Conservation (phyloP, 1,284 basidiomycete genomes). For the Ustilago vetiveriae region DNA sequence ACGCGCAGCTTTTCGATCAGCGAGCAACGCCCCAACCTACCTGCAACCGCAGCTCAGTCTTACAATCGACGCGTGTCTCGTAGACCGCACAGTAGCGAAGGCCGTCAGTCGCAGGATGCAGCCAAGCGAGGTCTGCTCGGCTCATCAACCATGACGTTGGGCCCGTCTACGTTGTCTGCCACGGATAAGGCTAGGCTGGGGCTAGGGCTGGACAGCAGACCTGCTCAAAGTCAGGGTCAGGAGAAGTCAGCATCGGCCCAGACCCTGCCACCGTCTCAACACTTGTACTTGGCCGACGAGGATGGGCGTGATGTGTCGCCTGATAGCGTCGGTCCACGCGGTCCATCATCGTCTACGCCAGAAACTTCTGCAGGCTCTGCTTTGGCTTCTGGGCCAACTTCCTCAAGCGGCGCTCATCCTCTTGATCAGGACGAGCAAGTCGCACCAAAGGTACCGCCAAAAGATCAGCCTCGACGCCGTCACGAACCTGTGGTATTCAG, state of each 20-base stretch:
- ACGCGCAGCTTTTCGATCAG: constrained; percentile 27
- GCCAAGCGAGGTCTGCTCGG: constrained; percentile 7
- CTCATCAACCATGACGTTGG: constrained; percentile 1
- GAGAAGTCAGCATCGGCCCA: not conserved
- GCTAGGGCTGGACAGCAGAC: constrained; percentile 5
- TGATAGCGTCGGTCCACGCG: not conserved
- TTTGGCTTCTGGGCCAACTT: not conserved
- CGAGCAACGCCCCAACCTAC: constrained; percentile 26
- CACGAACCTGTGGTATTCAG: constrained; percentile 12
- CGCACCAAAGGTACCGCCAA: constrained; percentile 16
- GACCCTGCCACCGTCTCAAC: not conserved
- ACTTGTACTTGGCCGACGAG: not conserved
- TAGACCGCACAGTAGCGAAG: constrained; percentile 47
- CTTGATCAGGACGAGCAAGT: not conserved
- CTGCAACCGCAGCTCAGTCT: constrained; percentile 37
- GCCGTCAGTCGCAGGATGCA: constrained; percentile 24
- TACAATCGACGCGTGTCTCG: constrained; percentile 36
- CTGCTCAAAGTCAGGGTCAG: not conserved
- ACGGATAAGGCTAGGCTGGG: constrained; percentile 12
- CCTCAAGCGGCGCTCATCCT: not conserved
- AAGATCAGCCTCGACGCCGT: constrained; percentile 20
- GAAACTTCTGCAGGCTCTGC: not conserved
- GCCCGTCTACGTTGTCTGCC: constrained; percentile 7
- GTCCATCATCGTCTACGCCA: constrained; percentile 8
- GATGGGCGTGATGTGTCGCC: not conserved